phyloP scores from a whole-genome alignment of 2,329 filamentous ascomycete species.

The Penicillium sclerotigenum region DNA sequence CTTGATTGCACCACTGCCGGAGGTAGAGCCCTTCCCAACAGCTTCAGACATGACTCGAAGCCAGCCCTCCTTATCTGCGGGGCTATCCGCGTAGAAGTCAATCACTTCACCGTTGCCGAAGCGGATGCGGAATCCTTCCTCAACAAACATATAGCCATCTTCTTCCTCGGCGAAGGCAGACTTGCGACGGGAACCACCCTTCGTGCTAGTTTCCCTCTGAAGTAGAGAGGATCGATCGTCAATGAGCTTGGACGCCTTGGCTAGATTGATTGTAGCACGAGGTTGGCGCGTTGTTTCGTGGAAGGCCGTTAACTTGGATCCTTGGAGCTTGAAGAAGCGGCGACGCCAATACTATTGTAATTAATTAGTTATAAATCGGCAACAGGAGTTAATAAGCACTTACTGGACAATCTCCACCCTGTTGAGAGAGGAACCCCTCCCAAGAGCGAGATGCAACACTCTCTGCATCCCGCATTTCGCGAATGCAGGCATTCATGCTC shows the following conservation, averaged over 20 bases:
- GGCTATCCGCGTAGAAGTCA: slow-evolving; percentile 93
- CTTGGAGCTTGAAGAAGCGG: slow-evolving; percentile 91
- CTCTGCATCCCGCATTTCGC: slow-evolving; percentile 88
- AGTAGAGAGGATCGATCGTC: slow-evolving; percentile 83
- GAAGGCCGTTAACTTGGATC: slow-evolving; percentile 88
- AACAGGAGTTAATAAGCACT: slow-evolving; percentile 43
- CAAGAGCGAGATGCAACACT: slow-evolving; percentile 72
- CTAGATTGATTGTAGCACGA: slow-evolving; percentile 92
- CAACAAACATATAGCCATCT: slow-evolving; percentile 99
- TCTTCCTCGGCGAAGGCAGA: slow-evolving; percentile 97
- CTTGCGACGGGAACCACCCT: slow-evolving; percentile 75
- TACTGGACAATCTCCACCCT: slow-evolving; percentile 96
- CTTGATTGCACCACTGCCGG: slow-evolving; percentile 46
- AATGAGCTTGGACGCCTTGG: slow-evolving; percentile 87
- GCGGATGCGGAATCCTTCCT: slow-evolving; percentile 97
- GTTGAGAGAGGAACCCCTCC: slow-evolving; percentile 90
- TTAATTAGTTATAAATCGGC: slow-evolving; percentile 21
- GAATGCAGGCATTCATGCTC: slow-evolving; percentile 95
- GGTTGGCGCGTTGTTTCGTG: slow-evolving; percentile 95
- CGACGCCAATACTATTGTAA: slow-evolving; percentile 82
- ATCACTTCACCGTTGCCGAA: slow-evolving; percentile 98
- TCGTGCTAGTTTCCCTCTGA: slow-evolving; percentile 76
- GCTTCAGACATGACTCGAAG: slow-evolving; percentile 80
- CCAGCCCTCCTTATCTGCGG: slow-evolving; percentile 87
- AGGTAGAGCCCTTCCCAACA: slow-evolving; percentile 54